Evolutionary conservation across 805 yeast genomes (phyloP).

Genomic region (Candida tibetensis): DNA sequence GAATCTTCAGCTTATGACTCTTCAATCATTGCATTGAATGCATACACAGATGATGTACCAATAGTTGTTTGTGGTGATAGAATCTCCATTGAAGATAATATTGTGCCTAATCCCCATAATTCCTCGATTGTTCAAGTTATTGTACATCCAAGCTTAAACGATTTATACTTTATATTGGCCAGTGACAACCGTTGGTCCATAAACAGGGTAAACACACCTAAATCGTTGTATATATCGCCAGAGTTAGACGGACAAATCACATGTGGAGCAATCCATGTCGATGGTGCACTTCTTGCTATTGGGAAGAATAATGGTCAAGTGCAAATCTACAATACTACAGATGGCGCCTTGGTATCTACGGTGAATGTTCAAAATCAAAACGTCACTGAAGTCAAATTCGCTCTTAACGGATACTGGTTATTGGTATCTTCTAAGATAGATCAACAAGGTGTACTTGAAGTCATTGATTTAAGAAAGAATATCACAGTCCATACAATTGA

Average conservation of each 20-base stretch:
- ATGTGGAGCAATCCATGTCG: slow-evolving; percentile 42
- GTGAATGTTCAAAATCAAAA: slow-evolving; percentile 20
- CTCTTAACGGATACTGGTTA: slow-evolving; percentile 66
- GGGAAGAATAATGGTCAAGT: slow-evolving; percentile 34
- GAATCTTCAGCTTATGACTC: neutral
- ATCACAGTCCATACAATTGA: slow-evolving; percentile 25
- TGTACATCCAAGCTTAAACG: slow-evolving; percentile 32
- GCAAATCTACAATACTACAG: slow-evolving; percentile 38
- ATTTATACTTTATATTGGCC: slow-evolving; percentile 28
- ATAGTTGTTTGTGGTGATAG: slow-evolving; percentile 19
- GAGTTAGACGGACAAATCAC: slow-evolving; percentile 7
- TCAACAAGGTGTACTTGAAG: slow-evolving; percentile 25
- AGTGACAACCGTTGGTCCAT: slow-evolving; percentile 21
- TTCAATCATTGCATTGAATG: slow-evolving; percentile 6
- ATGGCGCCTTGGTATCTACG: slow-evolving; percentile 34
- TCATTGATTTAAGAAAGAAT: slow-evolving; percentile 51
- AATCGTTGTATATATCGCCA: slow-evolving; percentile 3
- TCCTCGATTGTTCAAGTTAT: slow-evolving; percentile 14
- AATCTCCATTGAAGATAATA: slow-evolving; percentile 12
- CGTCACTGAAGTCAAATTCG: slow-evolving; percentile 45
- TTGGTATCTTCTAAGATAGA: slow-evolving; percentile 28
- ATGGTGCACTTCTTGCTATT: slow-evolving; percentile 45
- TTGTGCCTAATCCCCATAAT: slow-evolving; percentile 6
- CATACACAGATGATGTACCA: slow-evolving; percentile 15
- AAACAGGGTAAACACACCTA: slow-evolving; percentile 8